phyloP scores from a whole-genome alignment of 2,329 filamentous ascomycete genomes.

The Helminthosporium solani region DNA sequence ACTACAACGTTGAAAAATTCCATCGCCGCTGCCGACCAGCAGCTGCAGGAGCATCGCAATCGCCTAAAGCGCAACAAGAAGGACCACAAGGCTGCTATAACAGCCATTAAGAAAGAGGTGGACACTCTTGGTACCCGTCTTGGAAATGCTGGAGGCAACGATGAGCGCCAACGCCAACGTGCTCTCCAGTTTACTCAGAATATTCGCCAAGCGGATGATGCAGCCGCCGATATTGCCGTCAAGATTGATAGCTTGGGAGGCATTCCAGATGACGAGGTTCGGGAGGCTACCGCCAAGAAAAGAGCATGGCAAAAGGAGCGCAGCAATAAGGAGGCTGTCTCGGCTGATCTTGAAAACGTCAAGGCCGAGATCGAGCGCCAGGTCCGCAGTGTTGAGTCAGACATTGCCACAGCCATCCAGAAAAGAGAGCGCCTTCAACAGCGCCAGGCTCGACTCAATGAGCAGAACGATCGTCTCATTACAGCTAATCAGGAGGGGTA shows the following conservation, averaged over 20 bases:
- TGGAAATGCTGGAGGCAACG: conserved; percentile 66
- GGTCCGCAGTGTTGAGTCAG: conserved; percentile 62
- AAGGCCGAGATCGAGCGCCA: conserved; percentile 65
- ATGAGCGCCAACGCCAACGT: conserved; percentile 75
- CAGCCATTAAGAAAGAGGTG: conserved; percentile 70
- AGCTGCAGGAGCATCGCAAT: conserved; percentile 67
- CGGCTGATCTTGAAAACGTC: conserved; percentile 60
- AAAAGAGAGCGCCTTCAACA: conserved; percentile 72
- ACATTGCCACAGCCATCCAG: conserved; percentile 62
- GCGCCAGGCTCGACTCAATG: conserved; percentile 70
- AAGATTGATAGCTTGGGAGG: conserved; percentile 66
- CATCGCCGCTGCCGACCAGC: conserved; percentile 69
- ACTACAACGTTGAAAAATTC: conserved; percentile 75
- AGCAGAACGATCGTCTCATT: conserved; percentile 68
- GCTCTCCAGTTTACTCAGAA: conserved; percentile 73
- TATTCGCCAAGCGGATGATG: conserved; percentile 68
- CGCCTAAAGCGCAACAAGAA: conserved; percentile 70
- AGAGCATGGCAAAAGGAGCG: conserved; percentile 59
- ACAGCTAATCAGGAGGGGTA: conserved; percentile 67
- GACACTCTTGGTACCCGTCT: conserved; percentile 67
- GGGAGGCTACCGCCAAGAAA: conserved; percentile 58
- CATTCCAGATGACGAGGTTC: conserved; percentile 62
- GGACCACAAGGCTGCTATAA: conserved; percentile 70
- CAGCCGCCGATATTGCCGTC: conserved; percentile 55
- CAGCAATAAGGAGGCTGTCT: conserved; percentile 52